Evolutionary conservation across 768 basidiomycete genomes (phyloP), one percentile per base, ranked within the genome.

Genomic region (Leccinum aurantiacum): DNA sequence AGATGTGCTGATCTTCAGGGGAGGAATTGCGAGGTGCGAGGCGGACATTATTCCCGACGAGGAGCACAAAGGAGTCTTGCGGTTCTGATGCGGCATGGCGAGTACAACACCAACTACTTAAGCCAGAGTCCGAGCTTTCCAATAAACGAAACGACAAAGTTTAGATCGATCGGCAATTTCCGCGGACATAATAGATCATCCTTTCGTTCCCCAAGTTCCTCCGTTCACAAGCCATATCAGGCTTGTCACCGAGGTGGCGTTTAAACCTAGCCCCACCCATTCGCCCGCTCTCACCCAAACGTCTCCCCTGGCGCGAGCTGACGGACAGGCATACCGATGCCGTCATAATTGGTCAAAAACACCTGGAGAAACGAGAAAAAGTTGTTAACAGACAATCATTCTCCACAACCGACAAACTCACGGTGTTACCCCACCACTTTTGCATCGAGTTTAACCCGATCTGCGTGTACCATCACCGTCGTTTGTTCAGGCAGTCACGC

Each of bases 341-440:
- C 66, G 17, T 72, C 71, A 15, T 58, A 64, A 5, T 63, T 68
- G 3, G 55, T 62, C 22, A 7, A 59, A 31, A 60, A 72, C 2
- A 74, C 72, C 72, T 72, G 11, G 8, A 1, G 15, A 33, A 11
- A n/a, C 8, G n/a, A 31, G 11, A 33, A 4, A 33, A 44, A 44
- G 8, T n/a, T 2, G 4, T 50, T 2, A 50, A 50, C 15, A 15
- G 25, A 10, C 14, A 3, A 13, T 25, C 25, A 6, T 27, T 24
- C 27, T n/a, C 22, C 22, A 3, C 19, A 5, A 24, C 22, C 22
- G 11, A 22, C 9, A 37, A 9, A 37, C 52, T n/a, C 13, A 37
- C 72, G 22, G 27, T 61, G 54, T 73, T 73, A 7, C 72, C 72
- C 72, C 72, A 75, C 72, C 72, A 73, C 1, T 14, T 33, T 4